Base-by-base conservation (phyloP, 1,284 basidiomycete species). In the Cutaneotrichosporon dermatis region DNA sequence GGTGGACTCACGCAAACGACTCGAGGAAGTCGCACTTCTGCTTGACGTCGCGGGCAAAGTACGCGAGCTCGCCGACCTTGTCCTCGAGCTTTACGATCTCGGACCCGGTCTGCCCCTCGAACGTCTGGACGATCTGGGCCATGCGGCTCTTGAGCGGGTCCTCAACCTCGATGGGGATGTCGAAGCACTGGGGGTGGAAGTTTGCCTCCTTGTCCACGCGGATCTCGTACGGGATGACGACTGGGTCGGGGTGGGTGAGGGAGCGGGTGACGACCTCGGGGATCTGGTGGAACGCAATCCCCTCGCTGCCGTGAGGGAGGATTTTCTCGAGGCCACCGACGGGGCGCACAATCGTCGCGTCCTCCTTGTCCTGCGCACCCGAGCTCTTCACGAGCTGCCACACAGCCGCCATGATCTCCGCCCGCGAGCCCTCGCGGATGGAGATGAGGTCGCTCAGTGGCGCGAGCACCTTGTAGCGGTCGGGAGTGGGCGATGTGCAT, bases 351-450 rank as follows among this genome's bases (percentile, higher is more conserved):
- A 87, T 79, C 50, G 88, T 85, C 58, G 88, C 83, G 76, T 98
- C 92, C 0, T 87, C 85, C 72, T 94, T 93, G 76, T 97, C 92
- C 76, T 96, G 90, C 15, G 98, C 81, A 25, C 87, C 86, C 62
- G 89, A 83, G 15, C 88, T 80, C 76, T 95, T 95, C 79, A 97
- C 89, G 69, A 96, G 93, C 69, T 88, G 89, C 94, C 94, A 98
- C 9, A 98, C 76, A 0, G 89, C 85, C 59, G 90, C 86, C 43
- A 97, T 84, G 15, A 92, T 84, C 10, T 88, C 90, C 10, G 88
- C 81, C 33, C 91, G 84, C 42, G 90, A 92, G 42, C 91, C 92
- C 73, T 97, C 90, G 64, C 88, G 88, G 68, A 95, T 82, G 25
- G 86, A 88, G 43, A 98, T 81, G 36, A 95, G 76, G 46, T 82